phyloP scores from a whole-genome alignment of 139 green algal species.

The Spirogloea muscicola region DNA sequence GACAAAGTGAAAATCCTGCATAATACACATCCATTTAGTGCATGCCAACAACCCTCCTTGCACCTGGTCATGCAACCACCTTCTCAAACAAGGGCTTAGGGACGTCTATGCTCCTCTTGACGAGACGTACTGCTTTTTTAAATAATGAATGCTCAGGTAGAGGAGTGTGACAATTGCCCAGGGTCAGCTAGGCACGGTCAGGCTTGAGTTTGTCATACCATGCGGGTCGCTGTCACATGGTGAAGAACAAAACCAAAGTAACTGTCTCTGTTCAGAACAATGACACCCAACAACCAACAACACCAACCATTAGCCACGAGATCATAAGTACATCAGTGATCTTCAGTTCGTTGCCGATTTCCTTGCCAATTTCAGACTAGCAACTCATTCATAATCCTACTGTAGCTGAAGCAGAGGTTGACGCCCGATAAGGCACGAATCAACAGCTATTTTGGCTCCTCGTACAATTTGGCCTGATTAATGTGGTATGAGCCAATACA shows the following conservation, averaged over 20 bases:
- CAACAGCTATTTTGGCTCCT: no score
- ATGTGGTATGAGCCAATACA: no score
- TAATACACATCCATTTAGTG: no score
- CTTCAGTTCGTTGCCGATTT: neutral
- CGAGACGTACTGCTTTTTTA: no score
- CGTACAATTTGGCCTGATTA: no score
- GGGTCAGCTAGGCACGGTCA: neutral
- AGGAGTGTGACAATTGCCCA: neutral
- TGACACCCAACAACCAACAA: neutral
- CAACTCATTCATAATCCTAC: neutral
- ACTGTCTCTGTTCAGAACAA: neutral
- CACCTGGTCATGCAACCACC: no score
- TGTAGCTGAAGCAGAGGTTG: neutral
- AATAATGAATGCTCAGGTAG: neutral
- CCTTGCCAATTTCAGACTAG: neutral
- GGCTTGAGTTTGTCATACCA: neutral
- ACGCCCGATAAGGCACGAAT: no score
- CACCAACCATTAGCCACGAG: neutral
- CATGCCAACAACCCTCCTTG: no score
- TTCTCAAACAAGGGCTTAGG: no score
- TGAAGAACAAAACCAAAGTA: conserved; percentile 30
- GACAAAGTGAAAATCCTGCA: conserved; percentile 37
- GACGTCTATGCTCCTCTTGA: no score
- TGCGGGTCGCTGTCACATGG: conserved; percentile 7
- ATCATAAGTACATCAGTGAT: neutral